phyloP scores from a whole-genome alignment of 1,284 basidiomycete genomes.

The Rhodofomes roseus region DNA sequence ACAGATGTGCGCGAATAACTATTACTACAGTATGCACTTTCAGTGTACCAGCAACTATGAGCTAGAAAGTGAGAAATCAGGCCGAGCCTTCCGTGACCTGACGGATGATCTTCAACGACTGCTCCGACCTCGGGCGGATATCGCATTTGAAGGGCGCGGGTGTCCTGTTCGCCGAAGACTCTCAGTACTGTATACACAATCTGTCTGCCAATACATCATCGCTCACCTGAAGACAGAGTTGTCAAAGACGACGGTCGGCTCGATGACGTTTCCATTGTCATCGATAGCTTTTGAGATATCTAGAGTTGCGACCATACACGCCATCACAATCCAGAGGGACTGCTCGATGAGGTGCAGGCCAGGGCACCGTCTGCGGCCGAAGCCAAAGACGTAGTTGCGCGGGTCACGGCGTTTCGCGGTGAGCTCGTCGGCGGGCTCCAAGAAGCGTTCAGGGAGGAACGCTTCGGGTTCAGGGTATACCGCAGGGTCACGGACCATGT shows the following conservation, averaged over 20 bases:
- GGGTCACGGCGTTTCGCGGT: slow-evolving; percentile 28
- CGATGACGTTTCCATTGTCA: slow-evolving; percentile 37
- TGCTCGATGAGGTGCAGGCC: slow-evolving; percentile 44
- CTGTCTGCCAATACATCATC: too few species aligned
- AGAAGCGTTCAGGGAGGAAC: slow-evolving; percentile 36
- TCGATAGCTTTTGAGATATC: slow-evolving; percentile 38
- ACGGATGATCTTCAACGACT: slow-evolving; percentile 23
- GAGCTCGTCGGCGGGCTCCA: slow-evolving; percentile 24
- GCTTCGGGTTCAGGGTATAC: slow-evolving; percentile 35
- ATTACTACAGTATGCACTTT: not conserved
- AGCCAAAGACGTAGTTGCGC: slow-evolving; percentile 33
- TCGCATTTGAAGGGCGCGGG: slow-evolving; percentile 27
- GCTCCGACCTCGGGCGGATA: slow-evolving; percentile 26
- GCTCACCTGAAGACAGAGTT: slow-evolving; percentile 41
- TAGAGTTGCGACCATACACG: slow-evolving; percentile 41
- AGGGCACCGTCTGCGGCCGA: slow-evolving; percentile 38
- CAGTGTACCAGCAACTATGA: not conserved
- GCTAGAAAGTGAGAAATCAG: not conserved
- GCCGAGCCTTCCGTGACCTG: slow-evolving; percentile 12
- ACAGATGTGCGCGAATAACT: not conserved
- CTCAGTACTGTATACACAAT: not conserved
- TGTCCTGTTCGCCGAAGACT: slow-evolving; percentile 18
- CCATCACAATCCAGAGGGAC: slow-evolving; percentile 45
- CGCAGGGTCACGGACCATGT: slow-evolving; percentile 35
- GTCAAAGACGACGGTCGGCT: slow-evolving; percentile 37